phyloP scores from a whole-genome alignment of 1,284 basidiomycete genomes.

The Ceratobasidium sp. region DNA sequence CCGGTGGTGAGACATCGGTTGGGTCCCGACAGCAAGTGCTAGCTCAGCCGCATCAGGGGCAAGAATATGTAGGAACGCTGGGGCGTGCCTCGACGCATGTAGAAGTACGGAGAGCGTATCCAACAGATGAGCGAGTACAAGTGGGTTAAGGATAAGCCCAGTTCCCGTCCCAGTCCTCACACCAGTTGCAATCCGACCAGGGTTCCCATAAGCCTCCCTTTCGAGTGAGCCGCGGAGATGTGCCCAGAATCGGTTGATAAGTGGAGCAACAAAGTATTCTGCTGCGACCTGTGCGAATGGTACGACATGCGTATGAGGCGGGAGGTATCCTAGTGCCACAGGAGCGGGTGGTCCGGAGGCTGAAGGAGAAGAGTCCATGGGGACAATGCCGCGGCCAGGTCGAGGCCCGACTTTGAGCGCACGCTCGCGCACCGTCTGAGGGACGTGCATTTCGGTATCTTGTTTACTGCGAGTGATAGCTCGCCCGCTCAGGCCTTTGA shows the following conservation, averaged over 20 bases:
- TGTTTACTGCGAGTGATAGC: slow-evolving; percentile 69
- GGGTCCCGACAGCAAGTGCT: slow-evolving; percentile 78
- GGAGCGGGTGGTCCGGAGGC: slow-evolving; percentile 17
- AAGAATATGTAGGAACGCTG: slow-evolving; percentile 80
- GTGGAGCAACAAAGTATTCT: slow-evolving; percentile 86
- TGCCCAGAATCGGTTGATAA: slow-evolving; percentile 91
- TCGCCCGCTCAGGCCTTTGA: slow-evolving; percentile 67
- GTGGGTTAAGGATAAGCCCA: slow-evolving; percentile 79
- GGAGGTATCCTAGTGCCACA: slow-evolving; percentile 13
- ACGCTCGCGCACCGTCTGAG: slow-evolving; percentile 75
- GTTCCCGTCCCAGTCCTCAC: slow-evolving; percentile 70
- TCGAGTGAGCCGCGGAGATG: slow-evolving; percentile 84
- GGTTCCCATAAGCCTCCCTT: slow-evolving; percentile 67
- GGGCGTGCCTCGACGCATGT: slow-evolving; percentile 81
- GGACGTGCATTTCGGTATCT: slow-evolving; percentile 60
- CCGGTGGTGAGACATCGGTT: slow-evolving; percentile 62
- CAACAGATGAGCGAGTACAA: slow-evolving; percentile 79
- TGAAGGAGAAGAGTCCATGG: slow-evolving; percentile 47
- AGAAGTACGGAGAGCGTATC: slow-evolving; percentile 82
- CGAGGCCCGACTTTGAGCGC: slow-evolving; percentile 69
- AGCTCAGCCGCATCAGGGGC: slow-evolving; percentile 85
- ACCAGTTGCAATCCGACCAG: background rate
- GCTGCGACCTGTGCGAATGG: slow-evolving; percentile 81
- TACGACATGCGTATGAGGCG: slow-evolving; percentile 51
- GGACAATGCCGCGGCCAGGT: slow-evolving; percentile 50